Evolutionary conservation across 176 grass and related monocot genomes (phyloP), one percentile per base, ranked within the genome.

Genomic region (Rhynchospora breviuscula): DNA sequence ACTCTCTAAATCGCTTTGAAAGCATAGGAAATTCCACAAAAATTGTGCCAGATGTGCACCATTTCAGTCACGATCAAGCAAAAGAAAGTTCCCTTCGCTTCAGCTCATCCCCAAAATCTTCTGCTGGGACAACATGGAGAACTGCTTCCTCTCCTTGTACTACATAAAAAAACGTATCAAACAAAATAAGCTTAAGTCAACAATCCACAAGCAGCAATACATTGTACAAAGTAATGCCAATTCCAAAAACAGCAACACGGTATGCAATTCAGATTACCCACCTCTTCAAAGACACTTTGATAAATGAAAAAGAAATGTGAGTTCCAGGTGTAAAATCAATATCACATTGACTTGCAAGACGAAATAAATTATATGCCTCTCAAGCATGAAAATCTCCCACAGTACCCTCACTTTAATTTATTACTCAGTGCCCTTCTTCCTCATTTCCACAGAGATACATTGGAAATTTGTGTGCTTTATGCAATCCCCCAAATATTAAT

Each of bases 11-110:
- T 14, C 8, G 8, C 79, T 81, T 47, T 11, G 19, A 81, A 81
- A 81, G 79, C 79, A 81, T 81, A 81, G 40, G 40, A 81, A 80
- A 81, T 64, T 33, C 79, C 58, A 81, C 79, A 62, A 81, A 81
- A 64, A 57, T 78, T 14, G 56, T 78, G 73, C 51, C 47, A 40
- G 29, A 65, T 22, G 8, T 31, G 64, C 49, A 46, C 52, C 35
- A 4, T 53, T 77, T 53, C 72, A 18, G 13, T 61, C 78, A 44
- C 78, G 35, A 7, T 22, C 26, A 35, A 58, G 35, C 26, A 80
- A 80, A 59, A 72, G 43, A 31, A 44, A 80, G 62, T 45, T 80
- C 21, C 78, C 52, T 63, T 81, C 58, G n/a, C 78, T 60, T 63
- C 3, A 81, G 60, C 40, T 13, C 79, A 63, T 81, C 33, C 14